phyloP scores from a whole-genome alignment of 495 filamentous ascomycete species.

The Recurvomyces mirabilis region DNA sequence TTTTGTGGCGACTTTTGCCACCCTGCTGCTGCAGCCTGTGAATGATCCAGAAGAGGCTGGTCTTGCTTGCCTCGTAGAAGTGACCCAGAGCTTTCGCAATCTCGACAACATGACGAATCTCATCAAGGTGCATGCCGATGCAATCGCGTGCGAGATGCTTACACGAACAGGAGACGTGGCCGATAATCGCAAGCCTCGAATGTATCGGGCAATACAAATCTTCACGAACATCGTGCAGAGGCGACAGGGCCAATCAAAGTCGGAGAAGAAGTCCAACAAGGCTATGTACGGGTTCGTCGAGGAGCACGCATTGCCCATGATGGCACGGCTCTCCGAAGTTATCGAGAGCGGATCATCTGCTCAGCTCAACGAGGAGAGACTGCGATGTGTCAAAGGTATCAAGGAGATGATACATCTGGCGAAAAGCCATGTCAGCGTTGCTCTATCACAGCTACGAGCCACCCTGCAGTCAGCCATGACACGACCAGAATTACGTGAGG shows the following conservation, averaged over 20 bases:
- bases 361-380: conserved; percentile 50
- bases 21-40: conserved; percentile 62
- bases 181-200: conserved; percentile 30
- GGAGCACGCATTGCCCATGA: conserved; percentile 75
- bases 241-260: conserved; percentile 39
- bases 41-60: conserved; percentile 54
- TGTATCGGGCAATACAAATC: conserved; percentile 51
- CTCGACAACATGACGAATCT: conserved; percentile 55
- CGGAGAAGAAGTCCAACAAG: conserved; percentile 40
- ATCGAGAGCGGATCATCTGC: conserved; percentile 59
- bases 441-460: conserved; percentile 81
- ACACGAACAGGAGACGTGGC: conserved; percentile 60
- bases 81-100: conserved; percentile 57
- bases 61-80: conserved; percentile 53
- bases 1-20: conserved; percentile 64
- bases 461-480: conserved; percentile 77
- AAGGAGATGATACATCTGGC: conserved; percentile 76
- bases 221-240: conserved; percentile 54
- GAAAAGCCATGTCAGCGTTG: conserved; percentile 56
- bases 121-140: conserved; percentile 62
- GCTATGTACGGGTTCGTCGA: conserved; percentile 71
- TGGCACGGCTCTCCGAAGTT: conserved; percentile 66
- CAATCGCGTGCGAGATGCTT: conserved; percentile 69
- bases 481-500: conserved; percentile 56
- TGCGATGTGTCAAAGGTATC: conserved; percentile 66